Percentiles rank a stretch among this genome's conserved stretches.
Evolutionary conservation across 176 grass and related monocot genomes (phyloP).

Genomic region (Tuctoria greenei): DNA sequence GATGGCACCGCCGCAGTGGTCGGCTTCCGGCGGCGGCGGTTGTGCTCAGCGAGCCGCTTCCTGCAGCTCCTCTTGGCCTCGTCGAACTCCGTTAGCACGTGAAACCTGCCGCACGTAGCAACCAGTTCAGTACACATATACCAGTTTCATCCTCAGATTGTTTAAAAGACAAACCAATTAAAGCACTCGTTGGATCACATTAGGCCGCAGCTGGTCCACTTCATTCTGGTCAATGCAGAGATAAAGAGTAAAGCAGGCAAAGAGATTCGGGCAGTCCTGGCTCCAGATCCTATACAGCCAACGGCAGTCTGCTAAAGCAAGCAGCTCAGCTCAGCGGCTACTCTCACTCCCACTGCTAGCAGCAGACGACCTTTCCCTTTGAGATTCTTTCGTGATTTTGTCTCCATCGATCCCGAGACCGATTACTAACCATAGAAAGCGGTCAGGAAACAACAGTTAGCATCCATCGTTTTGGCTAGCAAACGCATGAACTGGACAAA

Average conservation of each 20-base stretch:
- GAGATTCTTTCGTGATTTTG: constrained; percentile 30
- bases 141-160: neutral
- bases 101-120: constrained; percentile 44
- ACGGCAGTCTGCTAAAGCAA: constrained; percentile 15
- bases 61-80: constrained; percentile 75
- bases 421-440: neutral
- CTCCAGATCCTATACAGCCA: constrained; percentile 11
- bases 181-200: no score
- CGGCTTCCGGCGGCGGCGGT: constrained; percentile 80
- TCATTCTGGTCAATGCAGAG: constrained; percentile 3
- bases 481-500: neutral
- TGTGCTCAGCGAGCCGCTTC: constrained; percentile 79
- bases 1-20: neutral
- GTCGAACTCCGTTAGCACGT: constrained; percentile 71
- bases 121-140: no score
- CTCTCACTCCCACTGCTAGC: neutral
- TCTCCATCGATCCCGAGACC: constrained; percentile 40
- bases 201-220: neutral
- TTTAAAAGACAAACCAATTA: no score
- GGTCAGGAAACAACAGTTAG: neutral
- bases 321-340: neutral
- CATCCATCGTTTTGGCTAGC: neutral
- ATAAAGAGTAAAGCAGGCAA: constrained; percentile 23
- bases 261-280: constrained; percentile 46
- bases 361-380: constrained; percentile 25